phyloP scores from a whole-genome alignment of 306 rosid species.

The Styphnolobium japonicum region DNA sequence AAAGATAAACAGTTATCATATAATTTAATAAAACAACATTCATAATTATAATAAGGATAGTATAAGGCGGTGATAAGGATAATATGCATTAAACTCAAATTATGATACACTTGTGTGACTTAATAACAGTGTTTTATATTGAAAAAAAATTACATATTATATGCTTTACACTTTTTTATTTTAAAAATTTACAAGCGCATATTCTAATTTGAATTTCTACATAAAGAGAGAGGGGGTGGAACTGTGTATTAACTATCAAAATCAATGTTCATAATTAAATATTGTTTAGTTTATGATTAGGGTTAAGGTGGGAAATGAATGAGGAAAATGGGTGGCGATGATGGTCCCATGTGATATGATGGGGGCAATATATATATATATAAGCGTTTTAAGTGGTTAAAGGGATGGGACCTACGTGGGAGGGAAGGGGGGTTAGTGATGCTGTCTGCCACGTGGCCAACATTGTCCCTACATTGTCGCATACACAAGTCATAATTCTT shows the following conservation, averaged over 20 bases:
- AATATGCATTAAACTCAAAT: too few species aligned
- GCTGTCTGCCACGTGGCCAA: constrained; percentile 96
- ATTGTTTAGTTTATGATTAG: neutral
- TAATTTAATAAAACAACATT: neutral
- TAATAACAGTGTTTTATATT: too few species aligned
- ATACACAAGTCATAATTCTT: constrained; percentile 27
- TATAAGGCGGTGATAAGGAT: too few species aligned
- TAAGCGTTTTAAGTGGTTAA: neutral
- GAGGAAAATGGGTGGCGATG: constrained; percentile 24
- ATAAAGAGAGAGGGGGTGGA: too few species aligned
- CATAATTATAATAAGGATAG: too few species aligned
- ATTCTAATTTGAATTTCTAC: too few species aligned
- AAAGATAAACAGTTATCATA: neutral
- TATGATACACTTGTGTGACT: too few species aligned
- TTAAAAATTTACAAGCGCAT: too few species aligned
- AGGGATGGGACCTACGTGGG: constrained; percentile 56
- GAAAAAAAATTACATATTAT: too few species aligned
- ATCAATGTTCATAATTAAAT: neutral
- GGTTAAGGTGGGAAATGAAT: constrained; percentile 14
- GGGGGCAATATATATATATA: constrained; percentile 33
- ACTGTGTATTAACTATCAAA: neutral
- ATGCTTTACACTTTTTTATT: too few species aligned
- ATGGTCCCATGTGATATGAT: constrained; percentile 58
- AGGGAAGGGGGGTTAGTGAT: constrained; percentile 33
- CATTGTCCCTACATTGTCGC: constrained; percentile 82